Conservation (phyloP, 2,329 filamentous ascomycete genomes). For the Ambrosiella cleistominuta region DNA sequence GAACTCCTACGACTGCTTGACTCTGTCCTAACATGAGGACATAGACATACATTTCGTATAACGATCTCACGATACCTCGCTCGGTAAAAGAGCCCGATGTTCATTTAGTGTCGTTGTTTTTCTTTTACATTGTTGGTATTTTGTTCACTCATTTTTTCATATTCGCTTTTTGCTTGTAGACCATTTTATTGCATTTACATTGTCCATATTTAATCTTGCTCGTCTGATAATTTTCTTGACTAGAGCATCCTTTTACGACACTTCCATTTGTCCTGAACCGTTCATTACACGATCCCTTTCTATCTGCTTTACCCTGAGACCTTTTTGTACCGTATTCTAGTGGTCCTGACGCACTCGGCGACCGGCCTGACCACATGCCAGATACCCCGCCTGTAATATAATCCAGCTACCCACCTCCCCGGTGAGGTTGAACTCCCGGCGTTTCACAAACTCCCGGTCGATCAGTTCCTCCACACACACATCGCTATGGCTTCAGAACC, state of each 20-base stretch:
- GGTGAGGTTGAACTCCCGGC: background rate
- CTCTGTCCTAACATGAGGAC: no score
- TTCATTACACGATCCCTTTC: background rate
- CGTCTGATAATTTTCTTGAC: no score
- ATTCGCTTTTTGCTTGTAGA: background rate
- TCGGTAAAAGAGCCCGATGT: background rate
- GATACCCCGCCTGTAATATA: background rate
- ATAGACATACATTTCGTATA: background rate
- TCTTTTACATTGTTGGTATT: background rate
- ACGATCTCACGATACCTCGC: background rate
- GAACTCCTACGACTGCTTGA: no score
- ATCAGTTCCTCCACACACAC: background rate
- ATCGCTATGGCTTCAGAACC: constrained; percentile 5
- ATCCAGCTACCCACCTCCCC: background rate
- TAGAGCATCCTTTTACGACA: no score
- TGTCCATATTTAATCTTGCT: no score
- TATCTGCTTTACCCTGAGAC: background rate
- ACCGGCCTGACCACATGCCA: background rate
- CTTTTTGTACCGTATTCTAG: background rate
- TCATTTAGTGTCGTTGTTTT: background rate
- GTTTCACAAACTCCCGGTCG: background rate
- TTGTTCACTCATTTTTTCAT: background rate
- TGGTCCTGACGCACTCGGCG: background rate
- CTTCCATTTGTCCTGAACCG: background rate
- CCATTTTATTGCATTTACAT: background rate